phyloP scores from a whole-genome alignment of 2,329 filamentous ascomycete species.

The Epichloe hybrida region DNA sequence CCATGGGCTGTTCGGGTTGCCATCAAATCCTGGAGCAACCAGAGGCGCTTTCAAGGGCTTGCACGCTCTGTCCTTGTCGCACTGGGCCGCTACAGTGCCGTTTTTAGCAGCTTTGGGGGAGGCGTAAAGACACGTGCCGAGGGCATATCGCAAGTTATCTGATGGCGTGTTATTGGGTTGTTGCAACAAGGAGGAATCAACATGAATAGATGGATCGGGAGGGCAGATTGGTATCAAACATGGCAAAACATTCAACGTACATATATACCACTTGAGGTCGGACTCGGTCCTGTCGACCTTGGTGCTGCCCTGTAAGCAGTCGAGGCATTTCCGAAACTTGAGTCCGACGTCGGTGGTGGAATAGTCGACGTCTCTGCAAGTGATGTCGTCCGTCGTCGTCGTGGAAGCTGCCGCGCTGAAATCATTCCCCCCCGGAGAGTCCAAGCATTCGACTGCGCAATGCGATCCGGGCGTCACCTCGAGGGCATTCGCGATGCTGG shows the following conservation, averaged over 20 bases:
- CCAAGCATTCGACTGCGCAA: slow-evolving; percentile 34
- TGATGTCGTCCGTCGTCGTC: slow-evolving; percentile 33
- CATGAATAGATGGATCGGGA: no score
- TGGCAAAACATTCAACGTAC: slow-evolving; percentile 19
- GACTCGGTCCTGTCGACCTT: slow-evolving; percentile 24
- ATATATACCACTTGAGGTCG: slow-evolving; percentile 33
- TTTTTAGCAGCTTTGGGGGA: slow-evolving; percentile 17
- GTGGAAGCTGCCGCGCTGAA: slow-evolving; percentile 22
- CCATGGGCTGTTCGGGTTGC: slow-evolving; percentile 13
- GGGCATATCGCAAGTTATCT: slow-evolving; percentile 37
- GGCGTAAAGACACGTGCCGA: slow-evolving; percentile 32
- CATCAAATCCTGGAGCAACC: slow-evolving; percentile 16
- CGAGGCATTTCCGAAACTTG: slow-evolving; percentile 32
- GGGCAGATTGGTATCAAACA: no score
- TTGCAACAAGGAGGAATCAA: not conserved
- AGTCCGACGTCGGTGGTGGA: slow-evolving; percentile 23
- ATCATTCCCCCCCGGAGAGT: slow-evolving; percentile 20
- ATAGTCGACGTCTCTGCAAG: slow-evolving; percentile 30
- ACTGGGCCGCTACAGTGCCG: slow-evolving; percentile 25
- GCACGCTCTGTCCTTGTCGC: slow-evolving; percentile 29
- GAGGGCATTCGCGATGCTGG: slow-evolving; percentile 17
- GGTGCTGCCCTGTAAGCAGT: slow-evolving; percentile 33
- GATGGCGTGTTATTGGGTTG: not conserved
- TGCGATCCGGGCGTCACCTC: slow-evolving; percentile 36
- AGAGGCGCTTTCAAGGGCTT: slow-evolving; percentile 25